Percentiles rank a stretch among this genome's conserved stretches.
Evolutionary conservation across 768 basidiomycete species (phyloP).

Genomic region (Rhodosporidiobolus sp.): DNA sequence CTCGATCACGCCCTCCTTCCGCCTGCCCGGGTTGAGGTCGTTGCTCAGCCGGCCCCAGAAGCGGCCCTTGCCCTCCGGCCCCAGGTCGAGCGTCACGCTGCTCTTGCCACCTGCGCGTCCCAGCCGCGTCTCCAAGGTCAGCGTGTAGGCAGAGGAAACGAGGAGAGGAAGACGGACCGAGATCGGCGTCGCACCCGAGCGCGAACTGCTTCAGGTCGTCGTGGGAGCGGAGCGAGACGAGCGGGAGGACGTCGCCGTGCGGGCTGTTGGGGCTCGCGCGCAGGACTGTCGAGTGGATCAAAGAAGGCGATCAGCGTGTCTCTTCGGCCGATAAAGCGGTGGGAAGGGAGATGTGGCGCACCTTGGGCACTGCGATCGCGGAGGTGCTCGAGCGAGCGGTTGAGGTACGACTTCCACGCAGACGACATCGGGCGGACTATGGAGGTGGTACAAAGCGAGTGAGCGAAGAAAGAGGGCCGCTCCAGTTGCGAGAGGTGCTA

Average conservation of each 20-base stretch:
- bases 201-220: slow-evolving; percentile 65
- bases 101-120: slow-evolving; percentile 52
- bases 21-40: slow-evolving; percentile 52
- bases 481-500: no score
- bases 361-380: slow-evolving; percentile 34
- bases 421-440: neutral
- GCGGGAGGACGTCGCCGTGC: slow-evolving; percentile 44
- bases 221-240: slow-evolving; percentile 63
- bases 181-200: slow-evolving; percentile 80
- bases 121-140: neutral
- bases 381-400: slow-evolving; percentile 41
- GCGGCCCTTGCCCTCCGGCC: slow-evolving; percentile 57
- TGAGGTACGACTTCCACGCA: slow-evolving; percentile 36
- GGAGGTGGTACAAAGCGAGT: no score
- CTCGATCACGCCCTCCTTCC: slow-evolving; percentile 43
- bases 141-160: neutral
- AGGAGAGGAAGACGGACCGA: slow-evolving; percentile 60
- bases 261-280: slow-evolving; percentile 31
- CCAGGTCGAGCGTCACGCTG: slow-evolving; percentile 70
- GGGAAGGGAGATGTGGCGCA: neutral
- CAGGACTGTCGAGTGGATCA: slow-evolving; percentile 22
- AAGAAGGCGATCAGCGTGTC: neutral
- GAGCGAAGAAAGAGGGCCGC: no score
- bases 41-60: slow-evolving; percentile 80
- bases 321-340: neutral